Evolutionary conservation across 768 basidiomycete species (phyloP), one percentile per base, ranked within the genome.

Genomic region (Sporobolomyces pararoseus): DNA sequence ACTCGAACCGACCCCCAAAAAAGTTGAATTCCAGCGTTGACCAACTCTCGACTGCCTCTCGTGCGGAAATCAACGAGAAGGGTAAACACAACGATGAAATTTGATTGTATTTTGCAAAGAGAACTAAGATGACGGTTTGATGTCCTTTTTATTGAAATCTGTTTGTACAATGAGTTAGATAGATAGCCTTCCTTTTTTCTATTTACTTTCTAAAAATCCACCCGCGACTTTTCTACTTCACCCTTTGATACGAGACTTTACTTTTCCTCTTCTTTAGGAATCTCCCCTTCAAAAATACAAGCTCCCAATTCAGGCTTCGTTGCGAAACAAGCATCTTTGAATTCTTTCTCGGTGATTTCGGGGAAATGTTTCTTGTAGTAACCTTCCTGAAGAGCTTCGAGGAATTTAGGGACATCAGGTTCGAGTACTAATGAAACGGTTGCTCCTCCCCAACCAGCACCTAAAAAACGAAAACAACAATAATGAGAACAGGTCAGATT

Each of bases 391-490:
- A 93, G 80, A 72, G 82, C 82, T 70, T 80, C 76, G 52, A 91
- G 87, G 78, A 94, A 93, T 12, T 75, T 69, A 0, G 84, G 82
- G 3, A 89, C 88, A 51, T 84, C 75, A 25, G 81, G 79, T 76
- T 88, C 87, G 10, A 85, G 83, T 21, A 93, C 87, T 25, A 93
- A 83, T 10, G 89, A 90, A 27, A 93, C 88, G 0, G 88, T 89
- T 76, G 90, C 92, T 7, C 91, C 91, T 44, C 92, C 92, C 91
- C 91, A 95, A 5, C 90, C 91, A 0, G 91, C 91, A 34, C 89
- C 89, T 6, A 50, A 35, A 70, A 53, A 13, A 27, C 9, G 14
- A 21, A n/a, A 21, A 29, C 31, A 27, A 7, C 21, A 17, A 23
- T 37, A 51, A 29, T 21, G 7, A n/a, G 27, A 10, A 23, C 12